Conservation (phyloP, 2,329 filamentous ascomycete species). For the Paecilomyces sp. region DNA sequence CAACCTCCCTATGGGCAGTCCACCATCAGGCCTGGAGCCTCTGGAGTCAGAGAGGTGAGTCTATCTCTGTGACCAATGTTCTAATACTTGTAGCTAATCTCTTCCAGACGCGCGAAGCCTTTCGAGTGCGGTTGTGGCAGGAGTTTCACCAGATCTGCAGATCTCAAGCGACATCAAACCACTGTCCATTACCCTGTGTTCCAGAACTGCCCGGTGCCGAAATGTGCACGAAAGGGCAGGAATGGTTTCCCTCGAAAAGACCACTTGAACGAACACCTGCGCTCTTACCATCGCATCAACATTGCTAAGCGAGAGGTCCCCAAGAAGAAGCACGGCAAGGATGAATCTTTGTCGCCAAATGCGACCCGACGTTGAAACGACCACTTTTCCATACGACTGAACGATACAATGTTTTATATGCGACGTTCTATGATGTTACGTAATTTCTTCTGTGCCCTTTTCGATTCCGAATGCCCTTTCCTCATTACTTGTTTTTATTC, state of each 20-base stretch:
- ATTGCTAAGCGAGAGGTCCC: conserved; percentile 32
- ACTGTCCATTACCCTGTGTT: conserved; percentile 39
- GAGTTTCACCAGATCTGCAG: conserved; percentile 41
- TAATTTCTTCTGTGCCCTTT: neutral
- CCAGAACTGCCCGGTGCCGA: conserved; percentile 37
- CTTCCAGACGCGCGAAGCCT: conserved; percentile 19
- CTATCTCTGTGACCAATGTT: neutral
- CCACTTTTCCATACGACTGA: neutral
- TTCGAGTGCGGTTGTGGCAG: conserved; percentile 29
- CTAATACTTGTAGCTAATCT: neutral
- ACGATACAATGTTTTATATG: neutral
- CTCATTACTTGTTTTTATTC: neutral
- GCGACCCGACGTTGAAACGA: neutral
- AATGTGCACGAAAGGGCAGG: conserved; percentile 39
- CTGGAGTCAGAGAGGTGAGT: neutral
- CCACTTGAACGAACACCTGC: conserved; percentile 51
- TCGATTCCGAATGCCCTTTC: neutral
- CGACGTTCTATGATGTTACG: neutral
- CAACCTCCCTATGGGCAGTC: neutral
- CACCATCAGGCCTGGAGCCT: neutral
- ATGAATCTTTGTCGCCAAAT: neutral
- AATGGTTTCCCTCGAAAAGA: conserved; percentile 51
- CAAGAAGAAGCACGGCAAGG: conserved; percentile 14
- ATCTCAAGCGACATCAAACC: conserved; percentile 43
- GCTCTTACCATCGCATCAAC: conserved; percentile 48